Percentiles rank a stretch among this genome's conserved stretches.
Evolutionary conservation across 169 alveolate genomes (phyloP).

Genomic region (Babesia divergens): DNA sequence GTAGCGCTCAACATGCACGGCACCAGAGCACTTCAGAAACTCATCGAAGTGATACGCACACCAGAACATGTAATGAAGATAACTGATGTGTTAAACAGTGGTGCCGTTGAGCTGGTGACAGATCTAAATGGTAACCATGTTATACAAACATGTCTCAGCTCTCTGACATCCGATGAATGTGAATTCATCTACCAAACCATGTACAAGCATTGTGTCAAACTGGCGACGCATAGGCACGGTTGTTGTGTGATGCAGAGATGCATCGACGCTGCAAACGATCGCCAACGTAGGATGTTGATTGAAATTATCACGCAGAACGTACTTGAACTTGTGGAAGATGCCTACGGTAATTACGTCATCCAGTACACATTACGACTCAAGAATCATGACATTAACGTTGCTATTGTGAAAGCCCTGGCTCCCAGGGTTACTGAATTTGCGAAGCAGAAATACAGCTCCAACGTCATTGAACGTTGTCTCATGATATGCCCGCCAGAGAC

Average conservation of each 20-base stretch:
- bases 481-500: constrained; percentile 64
- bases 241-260: constrained; percentile 94
- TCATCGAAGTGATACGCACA: constrained; percentile 82
- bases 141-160: constrained; percentile 80
- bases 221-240: constrained; percentile 90
- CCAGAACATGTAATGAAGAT: constrained; percentile 3
- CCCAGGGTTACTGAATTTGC: constrained; percentile 78
- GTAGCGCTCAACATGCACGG: constrained; percentile 90
- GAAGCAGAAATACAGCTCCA: constrained; percentile 90
- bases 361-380: constrained; percentile 84
- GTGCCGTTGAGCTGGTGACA: constrained; percentile 73
- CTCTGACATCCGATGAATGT: constrained; percentile 76
- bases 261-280: constrained; percentile 83
- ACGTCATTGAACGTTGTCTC: constrained; percentile 88
- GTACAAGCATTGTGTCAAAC: constrained; percentile 73
- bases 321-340: constrained; percentile 84
- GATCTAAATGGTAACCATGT: constrained; percentile 93
- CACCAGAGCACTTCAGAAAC: constrained; percentile 89
- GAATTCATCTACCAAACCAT: constrained; percentile 82
- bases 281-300: constrained; percentile 66
- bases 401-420: constrained; percentile 75
- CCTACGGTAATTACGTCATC: constrained; percentile 93
- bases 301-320: constrained; percentile 76
- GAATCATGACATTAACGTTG: constrained; percentile 65
- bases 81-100: constrained; percentile 47